A percentile compares a stretch with the other conserved stretches of the same genome.
Conservation (phyloP, 2,329 filamentous ascomycete genomes). For the Colletotrichum filicis region DNA sequence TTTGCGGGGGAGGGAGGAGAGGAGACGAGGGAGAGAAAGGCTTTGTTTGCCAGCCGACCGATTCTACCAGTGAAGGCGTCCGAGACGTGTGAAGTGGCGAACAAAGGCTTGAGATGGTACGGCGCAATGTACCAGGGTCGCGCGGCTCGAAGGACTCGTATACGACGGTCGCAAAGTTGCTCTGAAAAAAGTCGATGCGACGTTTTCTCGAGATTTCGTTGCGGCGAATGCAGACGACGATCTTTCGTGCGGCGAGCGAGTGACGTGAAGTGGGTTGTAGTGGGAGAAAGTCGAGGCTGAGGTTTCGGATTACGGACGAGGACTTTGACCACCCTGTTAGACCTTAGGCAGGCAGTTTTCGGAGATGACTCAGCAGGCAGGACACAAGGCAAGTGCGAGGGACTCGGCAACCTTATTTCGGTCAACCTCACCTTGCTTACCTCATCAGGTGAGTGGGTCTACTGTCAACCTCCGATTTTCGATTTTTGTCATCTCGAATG, state of each 20-base stretch:
- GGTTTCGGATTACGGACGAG: conserved; percentile 23
- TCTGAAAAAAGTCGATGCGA: conserved; percentile 32
- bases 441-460: not conserved
- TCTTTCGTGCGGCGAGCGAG: conserved; percentile 48
- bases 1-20: not conserved
- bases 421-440: no score
- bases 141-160: conserved; percentile 46
- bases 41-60: conserved; percentile 35
- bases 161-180: conserved; percentile 33
- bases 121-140: conserved; percentile 43
- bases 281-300: conserved; percentile 26
- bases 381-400: no score
- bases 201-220: conserved; percentile 32
- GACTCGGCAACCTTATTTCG: not conserved
- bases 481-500: not conserved
- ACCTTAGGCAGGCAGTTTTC: not conserved
- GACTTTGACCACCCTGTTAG: conserved; percentile 8
- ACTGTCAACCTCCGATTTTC: not conserved
- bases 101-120: conserved; percentile 35
- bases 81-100: conserved; percentile 44
- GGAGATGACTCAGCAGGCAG: conserved; percentile 24
- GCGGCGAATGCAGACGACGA: conserved; percentile 43
- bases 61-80: conserved; percentile 72
- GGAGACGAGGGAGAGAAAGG: not conserved
- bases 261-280: conserved; percentile 39